phyloP scores from a whole-genome alignment of 75 land plant genomes.

The Azolla pinnata region DNA sequence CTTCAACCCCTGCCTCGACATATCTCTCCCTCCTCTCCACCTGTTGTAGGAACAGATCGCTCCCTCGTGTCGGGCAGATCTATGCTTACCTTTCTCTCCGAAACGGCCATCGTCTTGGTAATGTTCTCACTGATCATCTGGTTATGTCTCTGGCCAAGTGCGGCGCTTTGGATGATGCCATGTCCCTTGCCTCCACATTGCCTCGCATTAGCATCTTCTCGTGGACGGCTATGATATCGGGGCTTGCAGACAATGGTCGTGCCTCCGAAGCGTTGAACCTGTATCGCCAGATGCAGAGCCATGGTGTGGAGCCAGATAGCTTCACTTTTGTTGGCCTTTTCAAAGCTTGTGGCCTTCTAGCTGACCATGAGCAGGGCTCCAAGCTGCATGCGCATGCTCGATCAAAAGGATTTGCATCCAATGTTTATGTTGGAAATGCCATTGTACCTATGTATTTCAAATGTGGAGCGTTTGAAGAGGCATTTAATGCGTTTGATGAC shows the following conservation, averaged over 20 bases:
- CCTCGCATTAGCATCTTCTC: slow-evolving; percentile 18
- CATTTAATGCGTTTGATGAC: slow-evolving; percentile 44
- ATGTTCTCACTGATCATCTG: background rate
- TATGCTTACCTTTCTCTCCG: too few relatives aligned
- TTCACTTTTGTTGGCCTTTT: slow-evolving; percentile 47
- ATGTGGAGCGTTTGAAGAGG: slow-evolving; percentile 30
- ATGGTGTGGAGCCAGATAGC: slow-evolving; percentile 33
- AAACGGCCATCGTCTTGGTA: background rate
- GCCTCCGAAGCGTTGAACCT: slow-evolving; percentile 23
- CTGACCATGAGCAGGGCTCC: slow-evolving; percentile 13
- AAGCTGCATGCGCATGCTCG: slow-evolving; percentile 25
- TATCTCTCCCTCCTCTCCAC: too few relatives aligned
- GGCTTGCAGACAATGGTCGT: slow-evolving; percentile 27
- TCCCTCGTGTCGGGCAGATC: too few relatives aligned
- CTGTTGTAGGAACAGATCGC: too few relatives aligned
- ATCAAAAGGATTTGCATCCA: slow-evolving; percentile 29
- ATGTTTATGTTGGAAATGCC: slow-evolving; percentile 40
- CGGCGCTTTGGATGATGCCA: slow-evolving; percentile 25
- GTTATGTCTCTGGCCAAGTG: slow-evolving; percentile 14
- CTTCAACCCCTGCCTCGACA: too few relatives aligned
- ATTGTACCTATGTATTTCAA: slow-evolving; percentile 58
- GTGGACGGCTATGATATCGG: slow-evolving; percentile 46
- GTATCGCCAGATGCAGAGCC: slow-evolving; percentile 32
- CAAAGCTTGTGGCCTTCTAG: slow-evolving; percentile 36
- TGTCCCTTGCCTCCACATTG: slow-evolving; percentile 28